Evolutionary conservation across 306 rosid species (phyloP).

Genomic region (Prinsepia uniflora): DNA sequence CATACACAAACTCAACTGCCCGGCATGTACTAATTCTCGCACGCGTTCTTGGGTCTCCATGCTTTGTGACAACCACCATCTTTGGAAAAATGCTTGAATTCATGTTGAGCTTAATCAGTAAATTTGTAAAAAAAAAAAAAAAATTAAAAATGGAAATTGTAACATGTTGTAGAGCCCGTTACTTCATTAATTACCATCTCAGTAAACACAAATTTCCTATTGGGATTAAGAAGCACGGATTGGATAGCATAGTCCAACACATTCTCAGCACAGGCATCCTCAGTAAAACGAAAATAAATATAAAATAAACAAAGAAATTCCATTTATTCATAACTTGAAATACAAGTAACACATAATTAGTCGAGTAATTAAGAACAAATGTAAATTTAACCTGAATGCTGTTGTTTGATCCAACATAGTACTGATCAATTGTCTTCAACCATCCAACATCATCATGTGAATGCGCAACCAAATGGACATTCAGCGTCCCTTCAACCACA

Average conservation of each 20-base stretch:
- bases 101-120: background rate
- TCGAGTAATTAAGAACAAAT: background rate
- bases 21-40: conserved; percentile 52
- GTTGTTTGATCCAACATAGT: too few species aligned
- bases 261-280: conserved; percentile 78
- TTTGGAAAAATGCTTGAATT: conserved; percentile 62
- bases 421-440: conserved; percentile 83
- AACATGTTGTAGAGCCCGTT: background rate
- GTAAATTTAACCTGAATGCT: too few species aligned
- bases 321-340: too few species aligned
- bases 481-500: conserved; percentile 60
- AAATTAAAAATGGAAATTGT: too few species aligned
- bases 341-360: too few species aligned
- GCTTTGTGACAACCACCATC: conserved; percentile 81
- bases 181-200: conserved; percentile 52
- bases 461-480: conserved; percentile 78
- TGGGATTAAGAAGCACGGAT: conserved; percentile 64
- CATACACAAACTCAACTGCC: conserved; percentile 66
- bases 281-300: conserved; percentile 23
- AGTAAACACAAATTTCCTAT: conserved; percentile 69
- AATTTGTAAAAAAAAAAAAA: background rate
- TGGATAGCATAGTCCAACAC: conserved; percentile 68
- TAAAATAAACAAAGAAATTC: conserved; percentile 6
- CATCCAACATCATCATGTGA: conserved; percentile 90
- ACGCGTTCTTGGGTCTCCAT: conserved; percentile 52